phyloP scores from a whole-genome alignment of 73 alveolate species.

The Paramecium sexaurelia region DNA sequence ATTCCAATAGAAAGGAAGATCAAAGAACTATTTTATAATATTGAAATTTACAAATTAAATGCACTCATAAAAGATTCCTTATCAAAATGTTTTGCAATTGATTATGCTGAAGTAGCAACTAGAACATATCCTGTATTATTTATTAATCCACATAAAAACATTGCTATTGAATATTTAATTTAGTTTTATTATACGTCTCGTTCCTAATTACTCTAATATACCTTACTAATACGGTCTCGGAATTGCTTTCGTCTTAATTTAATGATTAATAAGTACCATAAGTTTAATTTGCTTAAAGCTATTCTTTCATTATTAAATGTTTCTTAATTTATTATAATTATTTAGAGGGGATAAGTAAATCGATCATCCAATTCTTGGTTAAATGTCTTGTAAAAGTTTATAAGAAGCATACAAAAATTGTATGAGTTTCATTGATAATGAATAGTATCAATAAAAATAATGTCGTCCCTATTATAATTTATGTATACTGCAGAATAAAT shows the following conservation, averaged over 20 bases:
- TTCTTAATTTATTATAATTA: constrained; percentile 1
- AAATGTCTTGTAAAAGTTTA: constrained; percentile 4
- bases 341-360: constrained; percentile 34
- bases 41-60: constrained; percentile 49
- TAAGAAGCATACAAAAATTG: constrained; percentile 39
- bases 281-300: neutral
- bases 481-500: neutral
- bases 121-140: constrained; percentile 69
- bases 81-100: constrained; percentile 56
- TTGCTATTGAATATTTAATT: neutral
- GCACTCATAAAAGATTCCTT: constrained; percentile 63
- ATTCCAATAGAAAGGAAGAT: constrained; percentile 60
- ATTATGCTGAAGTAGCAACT: constrained; percentile 63
- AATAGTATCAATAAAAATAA: constrained; percentile 11
- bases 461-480: constrained; percentile 14
- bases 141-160: constrained; percentile 64
- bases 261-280: constrained; percentile 12
- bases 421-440: neutral
- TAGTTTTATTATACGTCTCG: neutral
- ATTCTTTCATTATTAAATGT: constrained; percentile 8
- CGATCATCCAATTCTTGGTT: constrained; percentile 31
- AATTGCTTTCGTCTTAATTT: neutral
- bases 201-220: constrained; percentile 8
- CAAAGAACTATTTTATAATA: constrained; percentile 51
- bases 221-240: neutral